phyloP scores from a whole-genome alignment of 2,329 filamentous ascomycete genomes.

The Nakataea oryzae region DNA sequence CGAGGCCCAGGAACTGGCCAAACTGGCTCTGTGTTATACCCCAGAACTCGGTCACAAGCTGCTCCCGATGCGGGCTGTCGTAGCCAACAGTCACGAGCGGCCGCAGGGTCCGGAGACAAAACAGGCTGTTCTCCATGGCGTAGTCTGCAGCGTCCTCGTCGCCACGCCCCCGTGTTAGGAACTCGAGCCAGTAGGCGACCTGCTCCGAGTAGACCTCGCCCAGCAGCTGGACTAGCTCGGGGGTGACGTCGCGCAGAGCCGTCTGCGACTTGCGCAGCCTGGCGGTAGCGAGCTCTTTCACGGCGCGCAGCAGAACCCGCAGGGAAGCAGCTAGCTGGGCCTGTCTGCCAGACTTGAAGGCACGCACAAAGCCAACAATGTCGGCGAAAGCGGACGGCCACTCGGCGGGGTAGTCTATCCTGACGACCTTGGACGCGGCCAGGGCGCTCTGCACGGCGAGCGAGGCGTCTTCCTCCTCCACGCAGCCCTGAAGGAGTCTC shows the following conservation, averaged over 20 bases:
- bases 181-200: slow-evolving; percentile 57
- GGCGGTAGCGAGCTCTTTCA: slow-evolving; percentile 83
- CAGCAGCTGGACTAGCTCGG: slow-evolving; percentile 75
- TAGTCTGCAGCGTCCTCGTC: slow-evolving; percentile 49
- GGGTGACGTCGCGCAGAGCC: slow-evolving; percentile 66
- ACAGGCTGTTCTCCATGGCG: slow-evolving; percentile 66
- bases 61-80: slow-evolving; percentile 71
- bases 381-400: slow-evolving; percentile 59
- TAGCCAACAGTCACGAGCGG: slow-evolving; percentile 74
- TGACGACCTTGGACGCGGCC: slow-evolving; percentile 75
- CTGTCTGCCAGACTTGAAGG: slow-evolving; percentile 45
- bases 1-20: slow-evolving; percentile 59
- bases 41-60: slow-evolving; percentile 73
- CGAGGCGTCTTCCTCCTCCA: slow-evolving; percentile 64
- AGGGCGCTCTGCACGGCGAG: slow-evolving; percentile 83
- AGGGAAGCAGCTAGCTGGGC: slow-evolving; percentile 62
- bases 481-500: slow-evolving; percentile 63
- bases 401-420: slow-evolving; percentile 80
- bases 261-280: slow-evolving; percentile 65
- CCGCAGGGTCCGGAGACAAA: slow-evolving; percentile 69
- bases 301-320: slow-evolving; percentile 69
- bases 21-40: slow-evolving; percentile 66
- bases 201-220: slow-evolving; percentile 69
- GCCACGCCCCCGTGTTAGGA: slow-evolving; percentile 45
- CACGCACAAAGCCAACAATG: slow-evolving; percentile 56